phyloP scores from a whole-genome alignment of 805 yeast genomes.

The Candida dendrica region DNA sequence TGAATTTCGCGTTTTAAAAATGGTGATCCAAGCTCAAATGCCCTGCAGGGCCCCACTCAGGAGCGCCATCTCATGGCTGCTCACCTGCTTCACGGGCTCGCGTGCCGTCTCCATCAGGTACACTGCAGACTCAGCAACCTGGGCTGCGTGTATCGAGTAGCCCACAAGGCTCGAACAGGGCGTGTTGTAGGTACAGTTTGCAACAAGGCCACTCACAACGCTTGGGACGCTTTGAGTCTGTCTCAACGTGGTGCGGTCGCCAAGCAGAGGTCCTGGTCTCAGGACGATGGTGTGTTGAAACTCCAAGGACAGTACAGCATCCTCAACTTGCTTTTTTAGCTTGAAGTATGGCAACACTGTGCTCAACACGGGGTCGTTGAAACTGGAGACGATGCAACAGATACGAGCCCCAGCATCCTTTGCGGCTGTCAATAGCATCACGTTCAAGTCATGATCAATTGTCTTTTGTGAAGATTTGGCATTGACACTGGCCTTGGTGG shows the following conservation, averaged over 20 bases:
- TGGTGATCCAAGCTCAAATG: not conserved
- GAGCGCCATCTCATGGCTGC: conserved; percentile 15
- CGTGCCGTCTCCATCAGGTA: conserved; percentile 8
- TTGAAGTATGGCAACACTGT: conserved; percentile 51
- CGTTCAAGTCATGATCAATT: conserved; percentile 67
- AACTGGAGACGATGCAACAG: conserved; percentile 56
- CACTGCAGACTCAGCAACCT: conserved; percentile 12
- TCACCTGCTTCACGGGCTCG: conserved; percentile 9
- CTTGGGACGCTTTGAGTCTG: conserved; percentile 4
- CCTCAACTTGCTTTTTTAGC: conserved; percentile 68
- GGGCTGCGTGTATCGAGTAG: conserved; percentile 10
- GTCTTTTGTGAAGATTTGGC: conserved; percentile 54
- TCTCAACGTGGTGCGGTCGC: conserved; percentile 9
- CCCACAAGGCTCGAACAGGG: conserved; percentile 9
- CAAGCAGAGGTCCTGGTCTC: conserved; percentile 60
- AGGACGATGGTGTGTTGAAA: conserved; percentile 66
- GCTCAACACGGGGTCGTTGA: conserved; percentile 41
- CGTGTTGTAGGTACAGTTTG: conserved; percentile 9
- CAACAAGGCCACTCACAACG: conserved; percentile 8
- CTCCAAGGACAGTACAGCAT: conserved; percentile 47
- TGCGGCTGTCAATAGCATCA: conserved; percentile 61
- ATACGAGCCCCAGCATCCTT: conserved; percentile 55
- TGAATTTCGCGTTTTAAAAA: not conserved
- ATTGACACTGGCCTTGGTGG: conserved; percentile 65
- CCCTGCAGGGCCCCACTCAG: not conserved